phyloP scores from a whole-genome alignment of 2,329 filamentous ascomycete genomes.

The Fusarium penzigii region DNA sequence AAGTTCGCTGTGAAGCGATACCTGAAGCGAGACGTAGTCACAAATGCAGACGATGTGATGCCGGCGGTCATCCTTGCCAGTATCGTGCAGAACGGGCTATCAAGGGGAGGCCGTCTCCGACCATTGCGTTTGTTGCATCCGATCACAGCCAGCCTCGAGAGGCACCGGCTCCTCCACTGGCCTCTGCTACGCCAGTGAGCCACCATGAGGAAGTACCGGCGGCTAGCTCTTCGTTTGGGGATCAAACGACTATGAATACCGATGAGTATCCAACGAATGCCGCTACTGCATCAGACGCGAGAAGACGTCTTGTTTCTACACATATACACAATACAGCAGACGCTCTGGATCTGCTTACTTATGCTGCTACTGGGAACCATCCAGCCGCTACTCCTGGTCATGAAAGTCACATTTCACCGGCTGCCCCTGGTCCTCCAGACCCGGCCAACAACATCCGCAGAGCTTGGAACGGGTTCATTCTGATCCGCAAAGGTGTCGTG shows the following conservation, averaged over 20 bases:
- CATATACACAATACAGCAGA: slow-evolving; percentile 15
- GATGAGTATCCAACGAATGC: neutral
- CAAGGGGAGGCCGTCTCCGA: neutral
- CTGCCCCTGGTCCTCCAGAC: neutral
- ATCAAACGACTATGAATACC: neutral
- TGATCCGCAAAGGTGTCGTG: slow-evolving; percentile 13
- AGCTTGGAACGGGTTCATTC: slow-evolving; percentile 9
- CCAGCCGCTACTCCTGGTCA: neutral
- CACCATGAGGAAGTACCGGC: neutral
- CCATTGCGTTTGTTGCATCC: neutral
- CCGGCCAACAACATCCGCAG: neutral
- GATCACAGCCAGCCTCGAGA: neutral
- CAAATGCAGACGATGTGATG: neutral
- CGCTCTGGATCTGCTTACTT: slow-evolving; percentile 13
- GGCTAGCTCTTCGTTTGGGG: neutral
- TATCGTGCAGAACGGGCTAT: neutral
- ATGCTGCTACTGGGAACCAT: slow-evolving; percentile 5
- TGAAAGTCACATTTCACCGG: slow-evolving; percentile 1
- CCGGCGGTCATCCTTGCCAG: neutral
- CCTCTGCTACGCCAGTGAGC: neutral
- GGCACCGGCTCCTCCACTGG: too few species aligned
- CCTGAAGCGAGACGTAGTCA: neutral
- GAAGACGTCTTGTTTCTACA: slow-evolving; percentile 11
- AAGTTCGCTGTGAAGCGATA: slow-evolving; percentile 10
- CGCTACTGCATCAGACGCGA: slow-evolving; percentile 5